Evolutionary conservation across 192 early-diverging fungal species (phyloP), one percentile per base, ranked within the genome.

Genomic region (Thoreauomyces humboldtii): DNA sequence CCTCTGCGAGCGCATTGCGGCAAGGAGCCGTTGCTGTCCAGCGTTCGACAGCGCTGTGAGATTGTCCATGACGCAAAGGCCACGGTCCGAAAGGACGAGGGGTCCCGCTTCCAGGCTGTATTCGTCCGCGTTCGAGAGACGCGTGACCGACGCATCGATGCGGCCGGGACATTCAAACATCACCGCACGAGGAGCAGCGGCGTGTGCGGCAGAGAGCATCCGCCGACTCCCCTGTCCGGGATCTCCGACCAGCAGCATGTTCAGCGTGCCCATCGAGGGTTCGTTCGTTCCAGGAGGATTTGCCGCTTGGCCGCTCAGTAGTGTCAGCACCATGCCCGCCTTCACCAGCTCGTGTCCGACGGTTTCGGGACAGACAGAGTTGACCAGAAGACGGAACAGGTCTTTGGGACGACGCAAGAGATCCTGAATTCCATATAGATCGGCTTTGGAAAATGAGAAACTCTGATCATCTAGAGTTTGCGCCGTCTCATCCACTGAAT

Each of bases 281-380:
- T n/a, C n/a, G n/a, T n/a, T n/a, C n/a, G n/a, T n/a, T n/a, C n/a
- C n/a, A n/a, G n/a, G n/a, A n/a, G n/a, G n/a, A n/a, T n/a, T n/a
- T n/a, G n/a, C n/a, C n/a, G n/a, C n/a, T n/a, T 41, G 11, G 38
- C 38, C 9, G n/a, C 38, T 41, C n/a, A 41, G 38, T 12, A 41
- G 38, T 12, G 38, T 41, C 11, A 41, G 38, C 11, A 41, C 11
- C 9, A 41, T 9, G n/a, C 38, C 38, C n/a, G 38, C 38, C 38
- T 92, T 93, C 52, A 93, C 88, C 69, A 91, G 78, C 70, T 92
- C 90, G 37, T 92, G 89, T 4, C 91, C 91, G 65, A 86, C 92
- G 36, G 92, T 89, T 7, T 81, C 76, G 7, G 91, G 89, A 72
- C 91, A 87, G 41, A 91, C 84, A 1, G 89, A 91, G 63, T 89